These are phyloP conservation scores for Pseudogymnoascus sp. DNA, from an alignment of 2,329 filamentous ascomycete genomes.

Conservation along the genomic window DNA sequence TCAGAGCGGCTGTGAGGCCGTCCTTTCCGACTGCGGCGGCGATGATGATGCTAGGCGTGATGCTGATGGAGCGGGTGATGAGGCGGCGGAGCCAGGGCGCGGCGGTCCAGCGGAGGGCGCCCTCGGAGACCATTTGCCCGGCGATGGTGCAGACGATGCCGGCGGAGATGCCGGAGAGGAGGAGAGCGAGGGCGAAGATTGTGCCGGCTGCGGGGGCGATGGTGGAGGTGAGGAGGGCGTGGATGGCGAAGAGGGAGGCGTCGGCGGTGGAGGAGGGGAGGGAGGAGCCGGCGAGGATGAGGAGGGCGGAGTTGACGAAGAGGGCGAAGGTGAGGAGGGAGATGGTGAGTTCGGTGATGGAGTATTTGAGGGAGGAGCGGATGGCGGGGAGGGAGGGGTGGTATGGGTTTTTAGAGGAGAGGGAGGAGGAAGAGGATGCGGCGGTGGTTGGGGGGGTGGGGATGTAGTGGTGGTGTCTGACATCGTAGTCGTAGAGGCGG, in stretches of 20 bases:
- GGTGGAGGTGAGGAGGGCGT: constrained; percentile 59
- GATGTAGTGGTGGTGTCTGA: constrained; percentile 45
- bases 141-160: constrained; percentile 86
- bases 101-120: constrained; percentile 67
- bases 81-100: constrained; percentile 73
- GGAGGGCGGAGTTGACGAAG: constrained; percentile 76
- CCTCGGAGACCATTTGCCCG: constrained; percentile 83
- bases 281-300: constrained; percentile 73
- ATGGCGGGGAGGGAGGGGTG: constrained; percentile 67
- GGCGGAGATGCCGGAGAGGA: constrained; percentile 72
- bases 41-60: constrained; percentile 76
- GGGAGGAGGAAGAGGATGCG: constrained; percentile 21
- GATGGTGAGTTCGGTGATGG: constrained; percentile 60
- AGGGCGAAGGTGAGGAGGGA: constrained; percentile 77
- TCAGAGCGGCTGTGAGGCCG: constrained; percentile 65
- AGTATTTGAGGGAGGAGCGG: constrained; percentile 64
- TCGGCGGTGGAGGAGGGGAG: constrained; percentile 54
- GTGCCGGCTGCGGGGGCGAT: constrained; percentile 71
- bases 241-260: constrained; percentile 78
- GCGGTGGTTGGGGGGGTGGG: constrained; percentile 20
- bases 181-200: constrained; percentile 73
- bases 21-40: constrained; percentile 67
- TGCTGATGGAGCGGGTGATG: constrained; percentile 70
- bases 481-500: constrained; percentile 57
- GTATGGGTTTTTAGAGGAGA: constrained; percentile 51